Evolutionary conservation across 768 basidiomycete genomes (phyloP).

Genomic region (Lactarius hengduanensis): DNA sequence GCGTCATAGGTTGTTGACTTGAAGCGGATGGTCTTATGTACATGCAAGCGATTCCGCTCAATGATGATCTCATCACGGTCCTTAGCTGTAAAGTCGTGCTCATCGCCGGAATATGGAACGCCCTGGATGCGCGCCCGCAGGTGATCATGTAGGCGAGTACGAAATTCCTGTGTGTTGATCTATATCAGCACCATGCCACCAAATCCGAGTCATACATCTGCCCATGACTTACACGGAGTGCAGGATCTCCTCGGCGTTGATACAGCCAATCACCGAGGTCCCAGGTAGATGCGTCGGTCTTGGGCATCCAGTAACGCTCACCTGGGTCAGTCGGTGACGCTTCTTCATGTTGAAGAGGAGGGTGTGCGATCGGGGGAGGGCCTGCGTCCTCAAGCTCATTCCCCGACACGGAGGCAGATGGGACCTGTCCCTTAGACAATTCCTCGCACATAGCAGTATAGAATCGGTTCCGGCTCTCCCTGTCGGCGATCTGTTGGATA

Average conservation of each 20-base stretch:
- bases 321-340: neutral
- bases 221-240: neutral
- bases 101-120: neutral
- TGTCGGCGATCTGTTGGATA: neutral
- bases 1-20: neutral
- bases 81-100: neutral
- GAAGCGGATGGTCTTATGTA: neutral
- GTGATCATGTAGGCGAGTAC: too few relatives aligned
- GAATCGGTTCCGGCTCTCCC: neutral
- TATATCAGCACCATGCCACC: too few relatives aligned
- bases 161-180: too few relatives aligned
- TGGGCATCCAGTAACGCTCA: neutral
- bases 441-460: neutral
- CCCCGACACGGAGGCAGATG: too few relatives aligned
- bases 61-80: neutral
- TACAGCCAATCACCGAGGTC: neutral
- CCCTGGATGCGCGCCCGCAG: too few relatives aligned
- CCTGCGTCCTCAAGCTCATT: too few relatives aligned
- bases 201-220: neutral
- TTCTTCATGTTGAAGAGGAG: neutral
- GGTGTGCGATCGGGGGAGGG: too few relatives aligned
- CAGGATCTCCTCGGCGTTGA: neutral
- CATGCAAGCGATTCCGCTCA: neutral
- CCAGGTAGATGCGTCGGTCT: neutral
- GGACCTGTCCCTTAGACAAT: neutral